Conservation (phyloP, 192 early-diverging fungal species). For the Gonapodya prolifera region DNA sequence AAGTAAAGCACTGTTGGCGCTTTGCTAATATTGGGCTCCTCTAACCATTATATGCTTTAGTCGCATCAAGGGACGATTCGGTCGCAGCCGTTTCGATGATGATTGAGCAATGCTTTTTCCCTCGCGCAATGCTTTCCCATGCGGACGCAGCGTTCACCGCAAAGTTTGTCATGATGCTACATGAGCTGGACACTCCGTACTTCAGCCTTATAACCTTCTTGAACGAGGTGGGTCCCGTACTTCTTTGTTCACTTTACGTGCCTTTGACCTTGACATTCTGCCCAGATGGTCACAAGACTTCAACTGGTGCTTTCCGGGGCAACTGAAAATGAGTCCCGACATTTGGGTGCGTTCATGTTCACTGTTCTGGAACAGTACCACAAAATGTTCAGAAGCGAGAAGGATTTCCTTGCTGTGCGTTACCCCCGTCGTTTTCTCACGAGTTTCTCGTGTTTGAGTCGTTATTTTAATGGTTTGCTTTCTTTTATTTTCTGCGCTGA, state of each 20-base stretch:
- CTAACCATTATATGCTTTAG: conserved; percentile 17
- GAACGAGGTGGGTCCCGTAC: conserved; percentile 34
- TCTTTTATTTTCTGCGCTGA: too few species aligned
- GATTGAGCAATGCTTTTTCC: conserved; percentile 60
- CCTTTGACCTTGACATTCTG: background rate
- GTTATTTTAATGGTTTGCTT: too few species aligned
- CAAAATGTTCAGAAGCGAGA: conserved; percentile 37
- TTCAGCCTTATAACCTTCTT: conserved; percentile 60
- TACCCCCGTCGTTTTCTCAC: conserved; percentile 13
- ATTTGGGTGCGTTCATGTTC: conserved; percentile 55
- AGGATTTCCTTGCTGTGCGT: conserved; percentile 61
- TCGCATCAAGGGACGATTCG: conserved; percentile 1
- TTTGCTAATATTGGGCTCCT: conserved; percentile 14
- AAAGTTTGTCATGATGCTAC: conserved; percentile 58
- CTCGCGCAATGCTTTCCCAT: conserved; percentile 47
- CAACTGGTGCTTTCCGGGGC: conserved; percentile 9
- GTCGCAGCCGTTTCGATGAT: conserved; percentile 23
- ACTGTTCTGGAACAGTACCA: conserved; percentile 39
- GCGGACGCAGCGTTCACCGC: conserved; percentile 64
- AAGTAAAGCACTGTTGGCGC: conserved; percentile 16
- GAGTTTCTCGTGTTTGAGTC: conserved; percentile 22
- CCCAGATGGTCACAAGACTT: background rate
- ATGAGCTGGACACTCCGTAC: conserved; percentile 49
- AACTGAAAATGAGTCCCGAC: conserved; percentile 62
- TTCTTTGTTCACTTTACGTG: background rate